These are phyloP conservation scores for Albugo laibachii DNA, from an alignment of 352 stramenopile genomes.

Conservation along the genomic window DNA sequence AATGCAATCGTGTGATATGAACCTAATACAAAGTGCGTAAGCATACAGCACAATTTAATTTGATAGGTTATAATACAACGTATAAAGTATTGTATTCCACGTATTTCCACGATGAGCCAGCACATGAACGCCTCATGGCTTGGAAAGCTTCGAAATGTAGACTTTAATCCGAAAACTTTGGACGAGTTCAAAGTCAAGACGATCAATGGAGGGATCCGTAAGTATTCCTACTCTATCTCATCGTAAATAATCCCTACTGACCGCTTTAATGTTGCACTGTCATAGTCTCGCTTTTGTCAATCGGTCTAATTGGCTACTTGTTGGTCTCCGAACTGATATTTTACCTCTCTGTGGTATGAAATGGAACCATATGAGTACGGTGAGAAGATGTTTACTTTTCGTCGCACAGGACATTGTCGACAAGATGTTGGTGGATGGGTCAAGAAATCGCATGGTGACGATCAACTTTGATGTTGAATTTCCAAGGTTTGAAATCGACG, in stretches of 20 bases:
- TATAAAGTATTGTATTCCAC: no score
- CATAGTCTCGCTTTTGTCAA: constrained; percentile 49
- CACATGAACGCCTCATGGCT: no score
- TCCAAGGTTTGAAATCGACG: constrained; percentile 14
- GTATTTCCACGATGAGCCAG: no score
- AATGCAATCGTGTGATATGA: constrained; percentile 1
- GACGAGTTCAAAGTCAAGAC: constrained; percentile 80
- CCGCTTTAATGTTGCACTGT: neutral
- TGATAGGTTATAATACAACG: no score
- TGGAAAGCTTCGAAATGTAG: constrained; percentile 15
- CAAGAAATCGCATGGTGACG: constrained; percentile 35
- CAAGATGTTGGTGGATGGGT: constrained; percentile 70
- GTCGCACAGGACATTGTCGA: constrained; percentile 40
- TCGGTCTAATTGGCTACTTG: constrained; percentile 39
- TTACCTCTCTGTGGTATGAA: constrained; percentile 36
- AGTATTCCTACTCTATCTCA: constrained; percentile 4
- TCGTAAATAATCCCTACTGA: neutral
- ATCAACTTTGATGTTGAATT: constrained; percentile 76
- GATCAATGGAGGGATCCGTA: constrained; percentile 58
- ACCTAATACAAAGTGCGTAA: no score
- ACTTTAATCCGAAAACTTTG: constrained; percentile 76
- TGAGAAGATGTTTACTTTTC: neutral
- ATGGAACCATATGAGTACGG: neutral
- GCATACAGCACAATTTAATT: no score
- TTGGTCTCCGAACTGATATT: constrained; percentile 55